Percentiles rank a stretch among this genome's conserved stretches.
Conservation (phyloP, 352 stramenopile genomes). For the Peronospora destructor region DNA sequence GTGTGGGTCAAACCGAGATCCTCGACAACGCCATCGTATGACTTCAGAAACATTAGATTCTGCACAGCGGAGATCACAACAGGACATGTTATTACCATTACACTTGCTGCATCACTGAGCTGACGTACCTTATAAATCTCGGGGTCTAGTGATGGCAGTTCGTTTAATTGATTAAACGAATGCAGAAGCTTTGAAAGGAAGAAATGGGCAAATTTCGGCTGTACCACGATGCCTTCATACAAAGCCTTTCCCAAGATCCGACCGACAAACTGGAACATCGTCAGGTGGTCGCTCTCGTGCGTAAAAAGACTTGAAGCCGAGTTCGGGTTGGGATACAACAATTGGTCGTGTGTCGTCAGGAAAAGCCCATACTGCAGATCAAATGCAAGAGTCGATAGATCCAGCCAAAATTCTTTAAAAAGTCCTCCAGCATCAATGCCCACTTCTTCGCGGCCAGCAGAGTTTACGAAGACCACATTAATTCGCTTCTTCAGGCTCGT, state of each 20-base stretch:
- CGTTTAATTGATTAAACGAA: slow-evolving; percentile 67
- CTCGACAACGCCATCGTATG: slow-evolving; percentile 89
- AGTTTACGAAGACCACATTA: slow-evolving; percentile 83
- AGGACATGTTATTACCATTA: neutral
- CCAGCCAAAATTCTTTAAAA: slow-evolving; percentile 97
- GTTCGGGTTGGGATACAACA: slow-evolving; percentile 93
- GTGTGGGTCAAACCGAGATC: slow-evolving; percentile 90
- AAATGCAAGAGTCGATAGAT: slow-evolving; percentile 88
- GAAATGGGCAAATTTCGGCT: slow-evolving; percentile 94
- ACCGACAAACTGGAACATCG: slow-evolving; percentile 93
- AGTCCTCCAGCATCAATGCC: slow-evolving; percentile 95
- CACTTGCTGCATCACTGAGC: neutral
- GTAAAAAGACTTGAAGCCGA: slow-evolving; percentile 79
- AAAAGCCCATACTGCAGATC: slow-evolving; percentile 89
- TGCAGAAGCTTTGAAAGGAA: slow-evolving; percentile 92
- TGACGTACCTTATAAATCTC: slow-evolving; percentile 88
- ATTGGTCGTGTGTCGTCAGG: slow-evolving; percentile 53
- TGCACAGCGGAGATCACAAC: slow-evolving; percentile 8
- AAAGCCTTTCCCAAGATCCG: slow-evolving; percentile 92
- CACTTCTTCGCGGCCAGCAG: slow-evolving; percentile 86
- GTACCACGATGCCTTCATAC: slow-evolving; percentile 94
- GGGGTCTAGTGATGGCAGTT: slow-evolving; percentile 89
- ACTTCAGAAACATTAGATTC: slow-evolving; percentile 95
- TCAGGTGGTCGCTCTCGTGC: slow-evolving; percentile 73
- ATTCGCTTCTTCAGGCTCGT: slow-evolving; percentile 81